Evolutionary conservation across 1,139 yeast species (phyloP).

Genomic region (Taiozyma onychis): DNA sequence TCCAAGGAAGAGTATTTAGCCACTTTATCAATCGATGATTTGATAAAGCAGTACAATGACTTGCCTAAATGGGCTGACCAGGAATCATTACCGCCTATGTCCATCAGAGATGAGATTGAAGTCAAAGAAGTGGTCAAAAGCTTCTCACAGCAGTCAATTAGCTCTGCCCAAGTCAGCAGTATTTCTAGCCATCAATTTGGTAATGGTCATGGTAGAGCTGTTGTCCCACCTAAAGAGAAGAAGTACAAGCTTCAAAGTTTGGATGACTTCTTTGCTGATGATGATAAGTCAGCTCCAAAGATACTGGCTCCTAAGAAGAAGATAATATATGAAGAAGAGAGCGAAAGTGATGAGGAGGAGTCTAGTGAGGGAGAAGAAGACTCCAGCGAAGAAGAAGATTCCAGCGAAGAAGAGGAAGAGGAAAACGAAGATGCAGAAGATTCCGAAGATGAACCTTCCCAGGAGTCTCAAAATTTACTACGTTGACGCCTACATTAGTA

Average conservation of each 20-base stretch:
- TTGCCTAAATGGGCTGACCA: constrained; percentile 19
- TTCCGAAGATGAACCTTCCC: constrained; percentile 6
- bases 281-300: constrained; percentile 17
- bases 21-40: constrained; percentile 35
- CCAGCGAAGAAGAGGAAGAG: constrained; percentile 14
- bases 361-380: constrained; percentile 25
- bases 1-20: constrained; percentile 31
- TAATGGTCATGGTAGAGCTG: not conserved
- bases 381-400: constrained; percentile 18
- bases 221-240: constrained; percentile 27
- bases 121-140: constrained; percentile 13
- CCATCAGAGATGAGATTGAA: constrained; percentile 18
- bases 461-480: not conserved
- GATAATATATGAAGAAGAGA: constrained; percentile 28
- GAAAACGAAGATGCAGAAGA: constrained; percentile 9
- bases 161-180: not conserved
- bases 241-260: constrained; percentile 60
- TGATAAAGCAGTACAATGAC: constrained; percentile 15
- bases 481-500: not conserved
- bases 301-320: constrained; percentile 16
- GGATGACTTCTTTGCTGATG: constrained; percentile 76
- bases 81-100: constrained; percentile 7
- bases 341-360: constrained; percentile 25
- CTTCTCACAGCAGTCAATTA: constrained; percentile 8
- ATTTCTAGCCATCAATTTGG: constrained; percentile 11